Conservation (phyloP, 2,329 filamentous ascomycete species). For the Sporothrix mexicana region DNA sequence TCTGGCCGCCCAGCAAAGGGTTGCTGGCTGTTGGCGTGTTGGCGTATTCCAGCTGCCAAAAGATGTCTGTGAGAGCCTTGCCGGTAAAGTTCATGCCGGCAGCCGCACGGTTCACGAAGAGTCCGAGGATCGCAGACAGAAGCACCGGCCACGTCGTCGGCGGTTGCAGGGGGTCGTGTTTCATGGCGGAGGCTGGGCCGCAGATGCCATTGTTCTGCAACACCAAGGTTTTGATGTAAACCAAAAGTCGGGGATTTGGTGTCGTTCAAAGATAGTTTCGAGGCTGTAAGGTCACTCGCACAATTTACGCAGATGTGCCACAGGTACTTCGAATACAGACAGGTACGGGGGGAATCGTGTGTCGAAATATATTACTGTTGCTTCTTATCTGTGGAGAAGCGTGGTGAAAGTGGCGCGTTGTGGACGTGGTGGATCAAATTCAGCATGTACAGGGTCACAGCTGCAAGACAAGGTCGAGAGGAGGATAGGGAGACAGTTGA, state of each 20-base stretch:
- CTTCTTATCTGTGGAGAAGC: constrained; percentile 23
- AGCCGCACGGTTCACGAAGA: background rate
- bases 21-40: constrained; percentile 18
- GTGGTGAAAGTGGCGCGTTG: constrained; percentile 15
- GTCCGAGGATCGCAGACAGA: background rate
- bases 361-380: background rate
- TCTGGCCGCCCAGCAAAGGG: constrained; percentile 38
- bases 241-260: background rate
- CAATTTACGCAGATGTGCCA: constrained; percentile 1
- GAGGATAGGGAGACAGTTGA: background rate
- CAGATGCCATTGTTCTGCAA: constrained; percentile 25
- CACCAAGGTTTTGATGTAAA: background rate
- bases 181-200: constrained; percentile 23
- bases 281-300: background rate
- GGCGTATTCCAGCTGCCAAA: constrained; percentile 35
- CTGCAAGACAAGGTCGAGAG: background rate
- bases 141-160: background rate
- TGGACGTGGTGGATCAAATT: background rate
- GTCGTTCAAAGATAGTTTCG: background rate
- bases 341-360: background rate
- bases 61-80: constrained; percentile 31
- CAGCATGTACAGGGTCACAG: background rate
- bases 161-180: background rate
- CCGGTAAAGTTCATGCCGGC: constrained; percentile 27
- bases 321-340: background rate